Conservation (phyloP, 2,329 filamentous ascomycete species). For the Cytospora leucostoma region DNA sequence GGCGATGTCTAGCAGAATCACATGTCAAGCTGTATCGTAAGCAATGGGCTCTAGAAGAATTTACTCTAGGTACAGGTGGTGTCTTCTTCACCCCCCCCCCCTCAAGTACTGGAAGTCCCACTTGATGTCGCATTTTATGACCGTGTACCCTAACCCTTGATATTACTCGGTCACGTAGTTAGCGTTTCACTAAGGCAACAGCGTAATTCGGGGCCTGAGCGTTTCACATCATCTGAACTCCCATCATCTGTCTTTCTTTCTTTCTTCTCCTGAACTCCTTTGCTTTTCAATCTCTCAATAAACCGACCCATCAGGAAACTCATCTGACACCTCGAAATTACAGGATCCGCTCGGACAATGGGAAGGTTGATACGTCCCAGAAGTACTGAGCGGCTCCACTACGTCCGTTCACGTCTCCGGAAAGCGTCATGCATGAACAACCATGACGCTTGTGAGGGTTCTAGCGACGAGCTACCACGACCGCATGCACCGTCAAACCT, state of each 20-base stretch:
- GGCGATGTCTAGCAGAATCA: too few relatives aligned
- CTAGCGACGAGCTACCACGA: background rate
- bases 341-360: background rate
- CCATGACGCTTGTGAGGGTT: background rate
- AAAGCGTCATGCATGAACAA: conserved; percentile 23
- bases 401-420: conserved; percentile 23
- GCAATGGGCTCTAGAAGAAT: too few relatives aligned
- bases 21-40: too few relatives aligned
- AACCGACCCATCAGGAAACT: background rate
- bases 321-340: background rate
- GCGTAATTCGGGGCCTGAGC: conserved; percentile 14
- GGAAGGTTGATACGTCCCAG: conserved; percentile 4
- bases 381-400: conserved; percentile 17
- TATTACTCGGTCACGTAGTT: background rate
- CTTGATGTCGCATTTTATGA: background rate
- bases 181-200: conserved; percentile 5
- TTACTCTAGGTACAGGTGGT: too few relatives aligned
- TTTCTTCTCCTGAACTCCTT: background rate
- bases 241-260: background rate
- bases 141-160: background rate
- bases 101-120: too few relatives aligned
- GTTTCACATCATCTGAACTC: conserved; percentile 9
- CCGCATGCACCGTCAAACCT: background rate
- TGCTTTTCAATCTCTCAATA: background rate
- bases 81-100: too few relatives aligned